Evolutionary conservation across 1,139 yeast species (phyloP).

Genomic region (Pichia sp.): DNA sequence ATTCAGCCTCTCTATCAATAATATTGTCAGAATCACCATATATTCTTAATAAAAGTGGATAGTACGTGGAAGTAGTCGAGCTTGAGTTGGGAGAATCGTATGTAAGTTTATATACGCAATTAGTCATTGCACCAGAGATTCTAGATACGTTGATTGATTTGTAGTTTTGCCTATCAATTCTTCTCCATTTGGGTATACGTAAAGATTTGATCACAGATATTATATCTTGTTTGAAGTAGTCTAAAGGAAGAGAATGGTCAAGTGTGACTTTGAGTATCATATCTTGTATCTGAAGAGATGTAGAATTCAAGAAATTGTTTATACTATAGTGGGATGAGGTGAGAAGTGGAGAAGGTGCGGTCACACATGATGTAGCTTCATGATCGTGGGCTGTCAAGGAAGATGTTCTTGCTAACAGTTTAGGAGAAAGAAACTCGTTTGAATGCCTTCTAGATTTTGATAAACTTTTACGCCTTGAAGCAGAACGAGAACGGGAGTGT

Average conservation of each 20-base stretch:
- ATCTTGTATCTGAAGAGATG: background rate
- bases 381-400: too few species aligned
- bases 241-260: conserved; percentile 70
- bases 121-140: conserved; percentile 89
- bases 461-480: background rate
- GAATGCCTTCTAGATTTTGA: background rate
- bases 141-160: conserved; percentile 47
- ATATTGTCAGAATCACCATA: conserved; percentile 89
- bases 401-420: background rate
- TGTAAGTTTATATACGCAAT: conserved; percentile 70
- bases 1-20: conserved; percentile 79
- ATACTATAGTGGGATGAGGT: too few species aligned
- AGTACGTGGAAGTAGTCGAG: conserved; percentile 28
- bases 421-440: background rate
- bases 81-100: too few species aligned
- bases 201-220: conserved; percentile 57
- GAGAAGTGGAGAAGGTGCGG: background rate
- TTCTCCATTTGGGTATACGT: conserved; percentile 66
- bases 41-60: conserved; percentile 58
- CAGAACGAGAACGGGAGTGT: background rate
- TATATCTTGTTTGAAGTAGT: conserved; percentile 79
- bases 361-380: too few species aligned
- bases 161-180: conserved; percentile 25
- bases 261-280: conserved; percentile 33
- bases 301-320: background rate